Evolutionary conservation across 1,284 basidiomycete species (phyloP).

Genomic region (Puccinia coronata): DNA sequence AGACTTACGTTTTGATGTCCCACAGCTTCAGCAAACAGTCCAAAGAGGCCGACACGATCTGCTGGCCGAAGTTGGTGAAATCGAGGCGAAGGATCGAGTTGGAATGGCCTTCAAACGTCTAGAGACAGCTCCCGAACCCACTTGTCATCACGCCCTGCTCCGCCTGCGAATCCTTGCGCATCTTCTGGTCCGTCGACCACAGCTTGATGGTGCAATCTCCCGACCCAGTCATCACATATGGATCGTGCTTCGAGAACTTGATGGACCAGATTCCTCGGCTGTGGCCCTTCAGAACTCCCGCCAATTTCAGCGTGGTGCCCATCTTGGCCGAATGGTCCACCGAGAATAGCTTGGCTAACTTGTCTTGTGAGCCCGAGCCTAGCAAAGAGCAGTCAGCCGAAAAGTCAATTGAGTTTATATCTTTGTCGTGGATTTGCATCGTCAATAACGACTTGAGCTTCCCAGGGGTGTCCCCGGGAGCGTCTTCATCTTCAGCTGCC

Average conservation of each 20-base stretch:
- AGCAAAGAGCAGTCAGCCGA: slow-evolving; percentile 85
- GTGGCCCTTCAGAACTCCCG: slow-evolving; percentile 91
- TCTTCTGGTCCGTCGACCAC: too few species aligned
- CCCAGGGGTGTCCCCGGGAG: slow-evolving; percentile 54
- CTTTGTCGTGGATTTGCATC: slow-evolving; percentile 92
- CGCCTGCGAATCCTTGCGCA: too few species aligned
- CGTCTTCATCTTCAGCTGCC: slow-evolving; percentile 61
- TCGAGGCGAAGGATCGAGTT: slow-evolving; percentile 93
- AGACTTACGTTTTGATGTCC: slow-evolving; percentile 86
- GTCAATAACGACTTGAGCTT: slow-evolving; percentile 79
- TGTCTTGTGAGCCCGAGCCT: too few species aligned
- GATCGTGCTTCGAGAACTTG: slow-evolving; percentile 78
- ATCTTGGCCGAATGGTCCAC: too few species aligned
- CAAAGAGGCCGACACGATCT: slow-evolving; percentile 82
- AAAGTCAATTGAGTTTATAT: slow-evolving; percentile 94
- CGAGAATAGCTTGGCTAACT: too few species aligned
- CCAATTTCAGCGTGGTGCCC: too few species aligned
- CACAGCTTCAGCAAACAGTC: slow-evolving; percentile 96
- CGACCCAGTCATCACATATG: slow-evolving; percentile 85
- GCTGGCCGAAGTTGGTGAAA: slow-evolving; percentile 79
- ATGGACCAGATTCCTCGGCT: slow-evolving; percentile 96
- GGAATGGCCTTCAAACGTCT: slow-evolving; percentile 94
- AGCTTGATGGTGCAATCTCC: slow-evolving; percentile 91
- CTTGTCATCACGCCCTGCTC: too few species aligned
- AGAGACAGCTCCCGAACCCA: too few species aligned